phyloP scores from a whole-genome alignment of 441 rosid species.

The Brassica balearica region DNA sequence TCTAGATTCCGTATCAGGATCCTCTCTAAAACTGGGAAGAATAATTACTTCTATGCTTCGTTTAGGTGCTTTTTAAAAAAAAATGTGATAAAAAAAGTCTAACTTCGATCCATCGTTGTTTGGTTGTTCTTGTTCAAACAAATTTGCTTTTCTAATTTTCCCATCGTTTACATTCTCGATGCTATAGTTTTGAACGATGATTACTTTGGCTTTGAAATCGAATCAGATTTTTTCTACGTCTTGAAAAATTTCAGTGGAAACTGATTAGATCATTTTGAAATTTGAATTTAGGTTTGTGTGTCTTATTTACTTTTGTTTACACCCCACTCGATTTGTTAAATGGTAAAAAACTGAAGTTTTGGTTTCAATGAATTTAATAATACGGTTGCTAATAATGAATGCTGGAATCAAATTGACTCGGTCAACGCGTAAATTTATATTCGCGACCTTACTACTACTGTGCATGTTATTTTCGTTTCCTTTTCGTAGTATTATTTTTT shows the following conservation, averaged over 20 bases:
- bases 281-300: neutral
- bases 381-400: neutral
- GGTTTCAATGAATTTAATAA: neutral
- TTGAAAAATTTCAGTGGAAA: too few relatives aligned
- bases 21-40: slow-evolving; percentile 24
- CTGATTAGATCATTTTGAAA: neutral
- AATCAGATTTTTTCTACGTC: too few relatives aligned
- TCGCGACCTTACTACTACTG: too few relatives aligned
- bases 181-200: neutral
- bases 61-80: neutral
- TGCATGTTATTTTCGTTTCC: neutral
- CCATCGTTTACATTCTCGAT: neutral
- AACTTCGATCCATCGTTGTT: slow-evolving; percentile 16
- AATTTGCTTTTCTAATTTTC: neutral
- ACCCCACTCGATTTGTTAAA: neutral
- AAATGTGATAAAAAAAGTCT: neutral
- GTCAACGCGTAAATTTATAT: neutral
- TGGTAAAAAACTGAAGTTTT: neutral
- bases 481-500: neutral
- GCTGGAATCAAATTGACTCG: neutral
- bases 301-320: neutral
- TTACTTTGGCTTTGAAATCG: neutral
- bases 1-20: neutral
- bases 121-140: neutral
- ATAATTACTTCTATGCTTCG: slow-evolving; percentile 4